phyloP scores from a whole-genome alignment of 1,284 basidiomycete genomes.

The Clitocybe nebularis region DNA sequence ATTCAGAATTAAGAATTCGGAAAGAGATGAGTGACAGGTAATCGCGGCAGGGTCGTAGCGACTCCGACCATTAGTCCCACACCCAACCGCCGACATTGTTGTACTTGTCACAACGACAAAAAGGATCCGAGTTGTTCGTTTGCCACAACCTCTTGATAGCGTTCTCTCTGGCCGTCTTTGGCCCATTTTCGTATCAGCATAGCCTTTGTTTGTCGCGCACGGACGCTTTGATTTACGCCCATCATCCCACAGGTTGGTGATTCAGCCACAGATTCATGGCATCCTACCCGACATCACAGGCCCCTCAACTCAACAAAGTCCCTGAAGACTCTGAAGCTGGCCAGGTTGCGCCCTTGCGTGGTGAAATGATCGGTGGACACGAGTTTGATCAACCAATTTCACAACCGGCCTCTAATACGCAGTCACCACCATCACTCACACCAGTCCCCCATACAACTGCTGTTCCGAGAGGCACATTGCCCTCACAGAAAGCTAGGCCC shows the following conservation, averaged over 20 bases:
- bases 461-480: conserved; percentile 20
- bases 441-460: conserved; percentile 17
- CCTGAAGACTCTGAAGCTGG: conserved; percentile 39
- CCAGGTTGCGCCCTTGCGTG: conserved; percentile 51
- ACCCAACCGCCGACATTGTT: conserved; percentile 1
- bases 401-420: conserved; percentile 22
- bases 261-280: conserved; percentile 17
- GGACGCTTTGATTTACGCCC: neutral
- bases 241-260: neutral
- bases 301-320: conserved; percentile 35
- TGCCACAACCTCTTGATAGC: neutral
- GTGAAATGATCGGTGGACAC: conserved; percentile 54
- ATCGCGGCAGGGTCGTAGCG: neutral
- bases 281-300: conserved; percentile 29
- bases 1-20: too few relatives aligned
- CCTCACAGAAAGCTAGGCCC: conserved; percentile 41
- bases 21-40: too few relatives aligned
- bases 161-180: neutral
- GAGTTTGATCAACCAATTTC: conserved; percentile 51
- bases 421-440: conserved; percentile 11
- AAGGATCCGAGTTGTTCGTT: neutral
- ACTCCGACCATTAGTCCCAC: conserved; percentile 4
- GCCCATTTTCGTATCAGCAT: too few relatives aligned
- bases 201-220: conserved; percentile 1
- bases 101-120: conserved; percentile 1